A percentile compares a stretch with the other conserved stretches of the same genome.
Evolutionary conservation across 306 rosid genomes (phyloP).

Genomic region (Prunus dulcis): DNA sequence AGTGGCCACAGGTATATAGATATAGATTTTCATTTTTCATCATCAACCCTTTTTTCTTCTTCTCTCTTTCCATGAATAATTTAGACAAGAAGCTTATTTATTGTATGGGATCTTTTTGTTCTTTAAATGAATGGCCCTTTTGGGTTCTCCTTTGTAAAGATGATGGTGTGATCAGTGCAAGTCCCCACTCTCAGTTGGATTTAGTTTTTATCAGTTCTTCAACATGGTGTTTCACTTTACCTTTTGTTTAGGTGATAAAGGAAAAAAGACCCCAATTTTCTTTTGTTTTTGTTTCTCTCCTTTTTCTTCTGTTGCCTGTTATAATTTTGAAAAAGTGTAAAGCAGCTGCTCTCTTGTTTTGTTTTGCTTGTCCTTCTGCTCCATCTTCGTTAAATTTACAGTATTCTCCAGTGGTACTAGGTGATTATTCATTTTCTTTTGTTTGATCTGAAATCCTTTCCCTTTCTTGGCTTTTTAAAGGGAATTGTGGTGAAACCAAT

Average conservation of each 20-base stretch:
- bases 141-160: constrained; percentile 4
- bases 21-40: not conserved
- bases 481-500: constrained; percentile 69
- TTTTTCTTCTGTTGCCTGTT: not conserved
- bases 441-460: constrained; percentile 11
- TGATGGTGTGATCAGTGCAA: constrained; percentile 17
- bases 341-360: constrained; percentile 24
- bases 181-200: constrained; percentile 34
- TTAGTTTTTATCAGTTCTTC: constrained; percentile 34
- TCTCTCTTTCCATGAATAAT: not conserved
- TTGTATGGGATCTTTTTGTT: not conserved
- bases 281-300: not conserved
- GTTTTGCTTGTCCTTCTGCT: constrained; percentile 24
- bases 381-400: constrained; percentile 5
- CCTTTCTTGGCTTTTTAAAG: constrained; percentile 24
- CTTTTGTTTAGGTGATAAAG: constrained; percentile 39
- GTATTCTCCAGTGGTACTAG: not conserved
- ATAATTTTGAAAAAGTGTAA: constrained; percentile 20
- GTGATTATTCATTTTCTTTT: not conserved
- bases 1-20: constrained; percentile 71
- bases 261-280: constrained; percentile 12
- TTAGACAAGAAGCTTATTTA: not conserved
- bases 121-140: not conserved
- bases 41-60: not conserved
- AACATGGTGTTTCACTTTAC: constrained; percentile 35